phyloP scores from a whole-genome alignment of 2,329 filamentous ascomycete genomes.

The Ophiostoma ulmi region DNA sequence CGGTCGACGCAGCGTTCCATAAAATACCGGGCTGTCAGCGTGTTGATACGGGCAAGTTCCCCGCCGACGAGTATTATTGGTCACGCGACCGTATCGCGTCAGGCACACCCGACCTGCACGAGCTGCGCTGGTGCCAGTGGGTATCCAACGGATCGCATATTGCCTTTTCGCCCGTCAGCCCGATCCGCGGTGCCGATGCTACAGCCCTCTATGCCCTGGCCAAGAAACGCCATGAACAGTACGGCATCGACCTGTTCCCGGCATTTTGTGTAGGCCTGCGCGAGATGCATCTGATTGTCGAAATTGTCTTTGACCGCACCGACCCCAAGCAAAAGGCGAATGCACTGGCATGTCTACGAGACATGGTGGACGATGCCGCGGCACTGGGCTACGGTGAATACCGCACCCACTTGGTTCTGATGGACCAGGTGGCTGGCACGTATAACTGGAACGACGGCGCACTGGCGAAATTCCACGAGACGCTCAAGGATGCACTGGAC shows the following conservation, averaged over 20 bases:
- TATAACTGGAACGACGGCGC: background rate
- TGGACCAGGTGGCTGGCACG: background rate
- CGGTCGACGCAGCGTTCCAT: background rate
- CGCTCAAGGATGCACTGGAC: conserved; percentile 34
- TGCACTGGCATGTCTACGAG: background rate
- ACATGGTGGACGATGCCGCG: background rate
- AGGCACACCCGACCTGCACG: conserved; percentile 35
- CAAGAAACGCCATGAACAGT: background rate
- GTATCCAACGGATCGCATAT: conserved; percentile 45
- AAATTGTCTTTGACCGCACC: background rate
- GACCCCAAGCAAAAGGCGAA: background rate
- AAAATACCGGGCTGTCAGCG: background rate
- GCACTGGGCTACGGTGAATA: background rate
- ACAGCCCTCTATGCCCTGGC: conserved; percentile 27
- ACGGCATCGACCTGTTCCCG: background rate
- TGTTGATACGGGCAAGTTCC: background rate
- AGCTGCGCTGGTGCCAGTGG: conserved; percentile 45
- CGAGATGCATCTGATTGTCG: background rate
- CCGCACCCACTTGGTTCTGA: background rate
- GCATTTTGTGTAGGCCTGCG: background rate
- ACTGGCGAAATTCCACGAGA: background rate
- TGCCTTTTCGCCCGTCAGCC: conserved; percentile 50
- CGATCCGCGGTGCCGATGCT: conserved; percentile 44
- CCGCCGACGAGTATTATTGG: background rate
- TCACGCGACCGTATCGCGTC: background rate